These are phyloP conservation scores for Adiantum capillusveneris DNA, from an alignment of 75 land plant genomes.

Conservation along the genomic window DNA sequence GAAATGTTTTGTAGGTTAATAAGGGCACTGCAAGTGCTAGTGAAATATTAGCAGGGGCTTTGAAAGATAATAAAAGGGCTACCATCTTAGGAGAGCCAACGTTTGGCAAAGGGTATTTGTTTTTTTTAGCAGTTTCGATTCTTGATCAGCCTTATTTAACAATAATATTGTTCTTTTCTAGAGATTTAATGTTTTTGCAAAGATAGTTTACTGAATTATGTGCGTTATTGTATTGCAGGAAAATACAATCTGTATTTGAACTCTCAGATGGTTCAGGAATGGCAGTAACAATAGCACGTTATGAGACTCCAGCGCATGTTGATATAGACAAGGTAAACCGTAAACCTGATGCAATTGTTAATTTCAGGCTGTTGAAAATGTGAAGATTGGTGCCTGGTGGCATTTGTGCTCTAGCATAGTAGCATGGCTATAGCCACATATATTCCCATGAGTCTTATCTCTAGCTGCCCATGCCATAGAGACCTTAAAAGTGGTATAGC, in stretches of 20 bases:
- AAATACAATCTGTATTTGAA: constrained; percentile 95
- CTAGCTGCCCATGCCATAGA: too few relatives aligned
- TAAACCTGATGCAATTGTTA: too few relatives aligned
- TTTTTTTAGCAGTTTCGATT: too few relatives aligned
- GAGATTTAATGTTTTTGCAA: too few relatives aligned
- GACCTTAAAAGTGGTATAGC: too few relatives aligned
- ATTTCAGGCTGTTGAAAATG: neutral
- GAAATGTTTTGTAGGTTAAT: constrained; percentile 53
- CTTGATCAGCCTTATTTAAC: neutral
- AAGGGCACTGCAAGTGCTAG: constrained; percentile 99
- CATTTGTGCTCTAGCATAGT: too few relatives aligned
- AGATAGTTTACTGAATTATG: too few relatives aligned
- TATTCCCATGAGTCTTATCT: too few relatives aligned
- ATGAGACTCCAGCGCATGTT: constrained; percentile 90
- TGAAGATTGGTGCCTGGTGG: neutral
- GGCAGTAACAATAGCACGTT: constrained; percentile 96
- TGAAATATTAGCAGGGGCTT: constrained; percentile 94
- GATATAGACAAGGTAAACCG: constrained; percentile 94
- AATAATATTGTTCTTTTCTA: neutral
- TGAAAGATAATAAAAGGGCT: constrained; percentile 94
- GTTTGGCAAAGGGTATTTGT: constrained; percentile 88
- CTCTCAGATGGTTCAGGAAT: constrained; percentile 97
- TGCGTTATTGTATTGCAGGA: too few relatives aligned
- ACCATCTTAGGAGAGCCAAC: constrained; percentile 86
- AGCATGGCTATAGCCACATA: too few relatives aligned